Evolutionary conservation across 176 grass and related monocot genomes (phyloP).

Genomic region (Lolium perenne): DNA sequence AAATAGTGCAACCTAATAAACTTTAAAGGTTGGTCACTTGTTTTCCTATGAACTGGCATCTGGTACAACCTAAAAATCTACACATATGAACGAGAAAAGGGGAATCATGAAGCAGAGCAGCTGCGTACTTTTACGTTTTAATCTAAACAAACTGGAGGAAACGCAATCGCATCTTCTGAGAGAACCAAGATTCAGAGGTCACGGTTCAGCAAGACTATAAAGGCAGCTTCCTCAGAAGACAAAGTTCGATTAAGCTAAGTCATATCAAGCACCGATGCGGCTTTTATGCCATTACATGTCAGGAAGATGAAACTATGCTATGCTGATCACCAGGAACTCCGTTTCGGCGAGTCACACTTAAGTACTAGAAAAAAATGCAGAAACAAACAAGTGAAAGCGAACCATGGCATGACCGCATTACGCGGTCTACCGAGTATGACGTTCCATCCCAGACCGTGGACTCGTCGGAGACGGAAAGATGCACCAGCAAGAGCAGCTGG

Average conservation of each 20-base stretch:
- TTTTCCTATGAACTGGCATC: neutral
- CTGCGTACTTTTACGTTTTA: neutral
- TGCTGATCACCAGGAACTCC: neutral
- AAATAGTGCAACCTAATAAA: neutral
- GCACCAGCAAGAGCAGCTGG: too few relatives aligned
- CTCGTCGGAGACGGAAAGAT: too few relatives aligned
- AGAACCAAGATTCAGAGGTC: conserved; percentile 6
- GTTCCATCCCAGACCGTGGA: too few relatives aligned
- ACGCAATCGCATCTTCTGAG: neutral
- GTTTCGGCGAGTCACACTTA: neutral
- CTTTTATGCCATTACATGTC: too few relatives aligned
- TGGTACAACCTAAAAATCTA: neutral
- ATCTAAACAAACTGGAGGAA: neutral
- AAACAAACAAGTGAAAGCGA: neutral
- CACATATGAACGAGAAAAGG: neutral
- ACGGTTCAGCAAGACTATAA: neutral
- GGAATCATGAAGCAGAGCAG: neutral
- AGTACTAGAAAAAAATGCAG: neutral
- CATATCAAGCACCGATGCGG: too few relatives aligned
- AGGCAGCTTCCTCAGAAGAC: neutral
- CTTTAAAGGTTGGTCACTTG: neutral
- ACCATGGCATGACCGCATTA: too few relatives aligned
- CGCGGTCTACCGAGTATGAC: too few relatives aligned
- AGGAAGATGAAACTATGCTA: neutral
- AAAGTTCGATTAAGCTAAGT: too few relatives aligned